These are phyloP conservation scores for Cyanidiococcus yangmingshanensis DNA, from an alignment of 23 red algal species.

Conservation along the genomic window DNA sequence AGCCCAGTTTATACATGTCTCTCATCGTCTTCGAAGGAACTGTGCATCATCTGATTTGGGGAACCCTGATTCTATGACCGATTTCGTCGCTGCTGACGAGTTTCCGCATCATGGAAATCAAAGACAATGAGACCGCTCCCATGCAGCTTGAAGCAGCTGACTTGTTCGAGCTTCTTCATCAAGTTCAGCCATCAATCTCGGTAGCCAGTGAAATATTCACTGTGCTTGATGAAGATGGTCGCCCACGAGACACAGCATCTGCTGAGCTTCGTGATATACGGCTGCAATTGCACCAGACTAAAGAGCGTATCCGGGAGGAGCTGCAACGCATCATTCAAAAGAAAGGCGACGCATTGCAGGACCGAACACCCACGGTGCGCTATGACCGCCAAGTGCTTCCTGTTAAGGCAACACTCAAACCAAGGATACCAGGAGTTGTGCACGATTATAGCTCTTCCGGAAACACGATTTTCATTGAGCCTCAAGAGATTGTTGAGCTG, in stretches of 20 bases:
- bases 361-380: constrained; percentile 42
- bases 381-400: constrained; percentile 86
- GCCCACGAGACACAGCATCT: constrained; percentile 38
- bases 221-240: constrained; percentile 47
- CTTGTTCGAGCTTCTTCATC: constrained; percentile 23
- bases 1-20: constrained; percentile 32
- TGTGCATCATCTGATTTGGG: too few relatives aligned
- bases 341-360: constrained; percentile 53
- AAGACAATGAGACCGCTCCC: too few relatives aligned
- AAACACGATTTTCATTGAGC: constrained; percentile 71
- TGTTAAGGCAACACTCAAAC: constrained; percentile 61
- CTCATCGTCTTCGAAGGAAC: too few relatives aligned
- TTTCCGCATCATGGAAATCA: too few relatives aligned
- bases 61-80: too few relatives aligned
- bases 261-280: constrained; percentile 37
- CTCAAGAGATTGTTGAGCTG: constrained; percentile 31
- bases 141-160: background rate
- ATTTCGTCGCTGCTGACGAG: too few relatives aligned
- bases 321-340: constrained; percentile 37
- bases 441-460: constrained; percentile 75
- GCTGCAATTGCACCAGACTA: constrained; percentile 14
- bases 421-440: constrained; percentile 44
- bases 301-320: background rate
- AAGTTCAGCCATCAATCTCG: constrained; percentile 28
- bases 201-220: constrained; percentile 29